Conservation (phyloP, 2,329 filamentous ascomycete genomes). For the Sclerotinia subarctica region DNA sequence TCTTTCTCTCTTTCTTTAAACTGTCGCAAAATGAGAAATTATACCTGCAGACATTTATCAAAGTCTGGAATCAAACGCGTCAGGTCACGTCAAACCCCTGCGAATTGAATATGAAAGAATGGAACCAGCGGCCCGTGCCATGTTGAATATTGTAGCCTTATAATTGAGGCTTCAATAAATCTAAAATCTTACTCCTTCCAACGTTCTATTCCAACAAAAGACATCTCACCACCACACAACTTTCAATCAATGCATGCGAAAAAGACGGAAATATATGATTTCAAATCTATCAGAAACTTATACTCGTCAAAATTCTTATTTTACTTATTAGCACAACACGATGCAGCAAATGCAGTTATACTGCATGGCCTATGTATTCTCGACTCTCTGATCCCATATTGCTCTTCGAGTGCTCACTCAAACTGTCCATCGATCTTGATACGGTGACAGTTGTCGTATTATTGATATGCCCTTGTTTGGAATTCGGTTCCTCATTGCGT, state of each 20-base stretch:
- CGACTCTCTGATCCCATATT: neutral
- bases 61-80: constrained; percentile 18
- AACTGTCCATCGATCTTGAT: neutral
- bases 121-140: neutral
- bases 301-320: neutral
- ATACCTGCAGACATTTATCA: constrained; percentile 16
- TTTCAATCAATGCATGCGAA: neutral
- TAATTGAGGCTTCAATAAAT: neutral
- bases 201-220: neutral
- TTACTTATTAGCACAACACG: neutral
- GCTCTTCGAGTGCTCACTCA: neutral
- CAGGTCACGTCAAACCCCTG: constrained; percentile 15
- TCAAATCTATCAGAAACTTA: neutral
- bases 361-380: neutral
- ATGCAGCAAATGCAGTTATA: neutral
- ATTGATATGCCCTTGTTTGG: neutral
- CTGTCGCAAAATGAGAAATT: neutral
- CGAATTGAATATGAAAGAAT: neutral
- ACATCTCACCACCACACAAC: neutral
- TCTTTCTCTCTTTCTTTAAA: neutral
- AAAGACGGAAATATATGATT: neutral
- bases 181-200: neutral
- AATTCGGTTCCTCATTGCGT: neutral
- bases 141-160: neutral
- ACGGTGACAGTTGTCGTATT: neutral